Conservation (phyloP, 2,329 filamentous ascomycete species). For the Didymella glomerata region DNA sequence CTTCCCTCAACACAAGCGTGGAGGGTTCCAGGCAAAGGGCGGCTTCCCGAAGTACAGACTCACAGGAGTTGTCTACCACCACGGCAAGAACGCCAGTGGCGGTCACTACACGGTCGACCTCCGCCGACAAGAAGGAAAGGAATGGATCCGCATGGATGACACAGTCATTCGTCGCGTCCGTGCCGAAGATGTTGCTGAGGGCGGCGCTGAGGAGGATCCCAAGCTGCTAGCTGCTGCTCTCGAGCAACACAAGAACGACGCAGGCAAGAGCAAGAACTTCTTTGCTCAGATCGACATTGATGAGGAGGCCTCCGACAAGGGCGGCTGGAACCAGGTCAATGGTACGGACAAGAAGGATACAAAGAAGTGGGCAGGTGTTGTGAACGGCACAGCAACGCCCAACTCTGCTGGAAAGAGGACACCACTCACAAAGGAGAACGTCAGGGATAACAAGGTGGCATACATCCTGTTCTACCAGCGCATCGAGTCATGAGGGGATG, state of each 20-base stretch:
- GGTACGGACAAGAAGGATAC: constrained; percentile 64
- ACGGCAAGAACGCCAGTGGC: constrained; percentile 94
- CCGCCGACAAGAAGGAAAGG: constrained; percentile 88
- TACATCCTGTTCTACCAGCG: constrained; percentile 96
- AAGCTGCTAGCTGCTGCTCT: constrained; percentile 71
- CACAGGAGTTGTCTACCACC: constrained; percentile 93
- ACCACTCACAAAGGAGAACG: constrained; percentile 62
- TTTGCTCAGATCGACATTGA: constrained; percentile 71
- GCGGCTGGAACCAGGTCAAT: constrained; percentile 86
- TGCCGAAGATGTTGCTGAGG: constrained; percentile 88
- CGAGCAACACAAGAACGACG: constrained; percentile 72
- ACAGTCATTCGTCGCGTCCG: constrained; percentile 86
- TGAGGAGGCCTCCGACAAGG: constrained; percentile 71
- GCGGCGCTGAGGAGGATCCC: constrained; percentile 80
- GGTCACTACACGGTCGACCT: constrained; percentile 99
- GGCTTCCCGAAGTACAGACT: constrained; percentile 84
- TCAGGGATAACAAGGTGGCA: constrained; percentile 95
- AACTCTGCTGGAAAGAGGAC: constrained; percentile 60
- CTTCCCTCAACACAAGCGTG: constrained; percentile 78
- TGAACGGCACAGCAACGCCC: constrained; percentile 69
- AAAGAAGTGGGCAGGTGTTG: constrained; percentile 72
- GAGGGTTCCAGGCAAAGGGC: constrained; percentile 69
- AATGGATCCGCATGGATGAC: constrained; percentile 97
- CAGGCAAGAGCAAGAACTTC: constrained; percentile 69
- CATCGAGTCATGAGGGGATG: constrained; percentile 56